Base-by-base conservation (phyloP, 75 land plant species). In the Gnetum montanum region DNA sequence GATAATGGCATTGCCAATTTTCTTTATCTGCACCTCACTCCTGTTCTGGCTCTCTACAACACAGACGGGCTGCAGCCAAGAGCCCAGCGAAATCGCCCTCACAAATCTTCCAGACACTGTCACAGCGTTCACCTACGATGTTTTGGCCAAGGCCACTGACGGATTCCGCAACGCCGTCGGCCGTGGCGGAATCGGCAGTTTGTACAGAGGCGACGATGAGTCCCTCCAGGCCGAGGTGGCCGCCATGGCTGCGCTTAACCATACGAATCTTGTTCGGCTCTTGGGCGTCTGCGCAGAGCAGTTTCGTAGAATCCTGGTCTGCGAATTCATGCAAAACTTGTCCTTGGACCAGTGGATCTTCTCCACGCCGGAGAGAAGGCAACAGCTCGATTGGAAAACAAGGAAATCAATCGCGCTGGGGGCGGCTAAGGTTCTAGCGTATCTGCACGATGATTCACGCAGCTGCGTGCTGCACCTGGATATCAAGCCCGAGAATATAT, bases 381-480 rank as follows among this genome's bases (percentile, higher is more conserved):
- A n/a, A n/a, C 34, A 15, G 13, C 66, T 88, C 47, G 31, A 45
- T 43, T 89, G 95, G 95, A 35, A 49, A 10, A 30, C 27, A 22
- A 51, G 95, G 63, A 66, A 78, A 47, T 33, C 28, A 31, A 76
- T 85, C 26, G 53, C 86, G 2, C 15, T 63, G 8, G 90, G 85
- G n/a, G 71, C 79, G 1, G 83, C 81, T 4, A 65, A 59, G 6
- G 85, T 75, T 0, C 66, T 89, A 4, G 66, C 59, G 30, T 89
- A 79, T 33, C 57, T 89, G 46, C 95, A 89, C 41, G 46, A 60
- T 16, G 68, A 64, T 3, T 85, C 86, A 64, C 80, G 86, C 18
- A 83, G 83, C 6, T 86, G 83, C n/a, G 72, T 89, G 36, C 66
- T 89, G 22, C 95, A 89, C 37, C 86, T 90, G 0, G 95, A 89